Percentiles rank a stretch among this genome's conserved stretches.
Conservation (phyloP, 257 asterid species). For the Schizonepeta tenuifolia region DNA sequence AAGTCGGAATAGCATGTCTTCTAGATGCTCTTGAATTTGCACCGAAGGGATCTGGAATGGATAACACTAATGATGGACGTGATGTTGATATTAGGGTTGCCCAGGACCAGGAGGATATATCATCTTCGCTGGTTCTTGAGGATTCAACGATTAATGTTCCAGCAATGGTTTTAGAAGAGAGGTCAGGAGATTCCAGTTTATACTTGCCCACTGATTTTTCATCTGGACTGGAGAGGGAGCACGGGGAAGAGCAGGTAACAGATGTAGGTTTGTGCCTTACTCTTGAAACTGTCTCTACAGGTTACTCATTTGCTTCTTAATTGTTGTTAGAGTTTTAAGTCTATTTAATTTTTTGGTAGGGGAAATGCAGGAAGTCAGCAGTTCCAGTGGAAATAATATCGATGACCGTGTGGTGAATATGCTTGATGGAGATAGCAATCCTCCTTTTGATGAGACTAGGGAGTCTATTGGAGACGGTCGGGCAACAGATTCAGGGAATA, state of each 20-base stretch:
- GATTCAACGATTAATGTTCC: constrained; percentile 37
- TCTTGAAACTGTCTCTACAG: constrained; percentile 47
- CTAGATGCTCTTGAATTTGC: constrained; percentile 33
- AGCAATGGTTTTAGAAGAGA: constrained; percentile 40
- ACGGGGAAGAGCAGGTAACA: constrained; percentile 86
- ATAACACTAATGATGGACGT: constrained; percentile 33
- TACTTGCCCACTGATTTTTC: constrained; percentile 45
- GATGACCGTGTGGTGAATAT: constrained; percentile 43
- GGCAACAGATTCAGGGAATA: constrained; percentile 40
- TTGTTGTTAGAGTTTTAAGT: constrained; percentile 32
- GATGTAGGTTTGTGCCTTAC: constrained; percentile 99
- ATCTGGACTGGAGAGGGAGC: constrained; percentile 43
- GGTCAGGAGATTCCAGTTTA: constrained; percentile 36
- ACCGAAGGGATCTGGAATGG: constrained; percentile 44
- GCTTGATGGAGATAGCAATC: constrained; percentile 46
- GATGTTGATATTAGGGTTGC: constrained; percentile 33
- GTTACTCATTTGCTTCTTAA: constrained; percentile 15
- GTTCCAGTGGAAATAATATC: constrained; percentile 53
- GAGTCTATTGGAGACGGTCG: constrained; percentile 37
- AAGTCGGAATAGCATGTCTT: constrained; percentile 42
- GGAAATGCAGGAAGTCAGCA: constrained; percentile 75
- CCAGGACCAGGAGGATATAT: constrained; percentile 41
- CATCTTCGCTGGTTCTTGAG: constrained; percentile 41
- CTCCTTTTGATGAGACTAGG: constrained; percentile 40
- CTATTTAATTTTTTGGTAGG: constrained; percentile 65